Evolutionary conservation across 1,284 basidiomycete genomes (phyloP).

Genomic region (Microstroma glucosiphilum): DNA sequence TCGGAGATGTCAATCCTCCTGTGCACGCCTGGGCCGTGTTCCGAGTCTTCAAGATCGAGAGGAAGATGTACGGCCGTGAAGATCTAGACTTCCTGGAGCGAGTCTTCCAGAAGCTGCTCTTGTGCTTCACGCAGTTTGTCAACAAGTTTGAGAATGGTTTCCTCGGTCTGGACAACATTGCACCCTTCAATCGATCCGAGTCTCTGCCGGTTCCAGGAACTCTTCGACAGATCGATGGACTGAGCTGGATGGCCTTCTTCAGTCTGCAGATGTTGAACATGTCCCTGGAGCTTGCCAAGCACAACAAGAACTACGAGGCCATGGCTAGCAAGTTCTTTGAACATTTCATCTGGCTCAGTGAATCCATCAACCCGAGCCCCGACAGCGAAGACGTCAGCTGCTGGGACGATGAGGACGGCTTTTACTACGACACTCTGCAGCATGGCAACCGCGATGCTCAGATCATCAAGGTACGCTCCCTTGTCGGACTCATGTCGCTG

Average conservation of each 20-base stretch:
- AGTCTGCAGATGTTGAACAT: slow-evolving; percentile 95
- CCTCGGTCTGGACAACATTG: slow-evolving; percentile 94
- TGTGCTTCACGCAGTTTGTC: slow-evolving; percentile 99
- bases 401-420: slow-evolving; percentile 92
- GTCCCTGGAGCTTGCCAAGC: slow-evolving; percentile 92
- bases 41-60: slow-evolving; percentile 67
- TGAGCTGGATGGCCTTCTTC: slow-evolving; percentile 99
- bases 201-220: slow-evolving; percentile 75
- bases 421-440: slow-evolving; percentile 95
- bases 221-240: slow-evolving; percentile 92
- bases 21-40: slow-evolving; percentile 79
- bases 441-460: slow-evolving; percentile 64
- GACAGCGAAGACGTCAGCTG: slow-evolving; percentile 62
- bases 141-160: slow-evolving; percentile 99
- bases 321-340: slow-evolving; percentile 98
- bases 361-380: slow-evolving; percentile 65
- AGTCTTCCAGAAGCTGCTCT: slow-evolving; percentile 91
- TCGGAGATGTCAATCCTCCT: slow-evolving; percentile 90
- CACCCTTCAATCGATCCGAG: slow-evolving; percentile 95
- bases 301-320: slow-evolving; percentile 95
- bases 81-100: slow-evolving; percentile 89
- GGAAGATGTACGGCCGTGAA: slow-evolving; percentile 83
- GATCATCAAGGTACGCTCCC: slow-evolving; percentile 83
- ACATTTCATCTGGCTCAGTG: slow-evolving; percentile 54
- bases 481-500: slow-evolving; percentile 90